phyloP scores from a whole-genome alignment of 2,329 filamentous ascomycete genomes.

The Colletotrichum brevisporum region DNA sequence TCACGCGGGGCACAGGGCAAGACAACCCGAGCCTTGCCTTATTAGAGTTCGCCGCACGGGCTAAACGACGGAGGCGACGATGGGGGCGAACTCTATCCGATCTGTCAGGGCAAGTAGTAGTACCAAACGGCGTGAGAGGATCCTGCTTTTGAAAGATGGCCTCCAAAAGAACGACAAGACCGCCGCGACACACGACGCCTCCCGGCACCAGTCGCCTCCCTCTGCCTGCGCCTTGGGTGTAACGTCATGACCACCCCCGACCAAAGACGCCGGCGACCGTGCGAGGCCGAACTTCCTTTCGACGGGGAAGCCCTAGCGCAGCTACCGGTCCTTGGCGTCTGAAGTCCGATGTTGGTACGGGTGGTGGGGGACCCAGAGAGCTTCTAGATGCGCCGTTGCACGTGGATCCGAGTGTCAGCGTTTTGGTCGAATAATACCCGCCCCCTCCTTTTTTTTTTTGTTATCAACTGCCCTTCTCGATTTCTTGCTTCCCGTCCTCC shows the following conservation, averaged over 20 bases:
- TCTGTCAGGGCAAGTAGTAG: background rate
- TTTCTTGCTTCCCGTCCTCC: background rate
- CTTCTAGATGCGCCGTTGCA: background rate
- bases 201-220: background rate
- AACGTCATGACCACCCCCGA: background rate
- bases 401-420: constrained; percentile 26
- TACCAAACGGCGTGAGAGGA: too few species aligned
- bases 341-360: background rate
- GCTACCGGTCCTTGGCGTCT: constrained; percentile 8
- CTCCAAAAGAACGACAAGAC: too few species aligned
- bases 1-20: background rate
- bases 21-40: background rate
- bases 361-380: background rate
- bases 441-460: too few species aligned
- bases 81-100: background rate
- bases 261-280: background rate
- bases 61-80: background rate
- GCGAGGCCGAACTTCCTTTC: background rate
- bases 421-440: too few species aligned
- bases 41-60: background rate
- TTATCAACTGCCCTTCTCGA: background rate
- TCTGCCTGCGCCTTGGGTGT: background rate
- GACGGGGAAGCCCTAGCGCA: constrained; percentile 13
- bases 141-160: background rate
- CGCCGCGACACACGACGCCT: too few species aligned